Evolutionary conservation across 1,284 basidiomycete species (phyloP).

Genomic region (Hemileia vastatrix): DNA sequence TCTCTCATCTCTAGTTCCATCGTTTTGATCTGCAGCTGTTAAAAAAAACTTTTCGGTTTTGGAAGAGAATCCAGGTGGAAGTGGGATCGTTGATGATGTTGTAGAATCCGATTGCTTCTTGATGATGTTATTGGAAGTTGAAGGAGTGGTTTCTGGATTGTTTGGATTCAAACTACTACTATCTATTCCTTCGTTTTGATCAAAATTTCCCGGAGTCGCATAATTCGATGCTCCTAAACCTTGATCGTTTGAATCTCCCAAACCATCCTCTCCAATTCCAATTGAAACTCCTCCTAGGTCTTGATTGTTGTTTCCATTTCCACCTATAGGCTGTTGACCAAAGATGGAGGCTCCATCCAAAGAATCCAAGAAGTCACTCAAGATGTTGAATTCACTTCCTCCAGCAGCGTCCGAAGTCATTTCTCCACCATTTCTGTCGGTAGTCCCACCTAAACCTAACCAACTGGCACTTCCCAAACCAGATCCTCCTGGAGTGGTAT

Average conservation of each 20-base stretch:
- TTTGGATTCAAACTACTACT: conserved; percentile 24
- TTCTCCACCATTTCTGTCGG: conserved; percentile 22
- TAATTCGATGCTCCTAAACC: conserved; percentile 16
- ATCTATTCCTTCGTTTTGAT: conserved; percentile 20
- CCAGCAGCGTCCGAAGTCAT: conserved; percentile 35
- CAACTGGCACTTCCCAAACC: conserved; percentile 37
- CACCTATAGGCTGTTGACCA: neutral
- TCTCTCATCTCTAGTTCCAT: conserved; percentile 79
- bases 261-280: neutral
- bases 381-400: conserved; percentile 36
- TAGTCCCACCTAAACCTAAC: conserved; percentile 36
- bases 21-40: conserved; percentile 88
- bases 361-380: conserved; percentile 39
- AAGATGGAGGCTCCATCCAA: conserved; percentile 30
- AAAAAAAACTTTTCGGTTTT: conserved; percentile 70
- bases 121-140: conserved; percentile 6
- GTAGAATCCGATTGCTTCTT: neutral
- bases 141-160: conserved; percentile 30
- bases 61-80: conserved; percentile 26
- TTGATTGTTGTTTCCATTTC: neutral
- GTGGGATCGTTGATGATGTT: neutral
- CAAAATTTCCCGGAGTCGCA: conserved; percentile 25
- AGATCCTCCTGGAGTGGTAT: conserved; percentile 7
- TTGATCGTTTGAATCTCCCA: neutral
- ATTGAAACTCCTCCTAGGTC: neutral